Evolutionary conservation across 345 rosid genomes (phyloP).

Genomic region (Excoecaria cochinchinensis): DNA sequence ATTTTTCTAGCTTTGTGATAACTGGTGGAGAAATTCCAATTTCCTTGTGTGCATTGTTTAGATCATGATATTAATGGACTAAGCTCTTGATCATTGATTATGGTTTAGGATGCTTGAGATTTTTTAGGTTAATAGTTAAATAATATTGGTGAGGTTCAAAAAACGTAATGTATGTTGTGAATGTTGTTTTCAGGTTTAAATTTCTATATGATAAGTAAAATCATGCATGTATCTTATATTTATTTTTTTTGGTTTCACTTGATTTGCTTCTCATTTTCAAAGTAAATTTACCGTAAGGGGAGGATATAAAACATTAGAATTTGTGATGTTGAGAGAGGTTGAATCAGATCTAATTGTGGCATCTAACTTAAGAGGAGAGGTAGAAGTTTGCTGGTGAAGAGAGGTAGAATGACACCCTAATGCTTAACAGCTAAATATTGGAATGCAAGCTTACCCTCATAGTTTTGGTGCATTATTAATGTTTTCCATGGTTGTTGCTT

Average conservation of each 20-base stretch:
- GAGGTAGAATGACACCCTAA: neutral
- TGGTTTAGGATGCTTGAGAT: neutral
- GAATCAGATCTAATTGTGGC: neutral
- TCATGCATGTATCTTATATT: too few relatives aligned
- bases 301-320: neutral
- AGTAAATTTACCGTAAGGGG: neutral
- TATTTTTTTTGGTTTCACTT: neutral
- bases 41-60: neutral
- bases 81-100: neutral
- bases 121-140: neutral
- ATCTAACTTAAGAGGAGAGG: neutral
- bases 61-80: neutral
- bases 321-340: neutral
- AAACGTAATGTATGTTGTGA: constrained; percentile 1
- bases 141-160: neutral
- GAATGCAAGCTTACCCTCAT: neutral
- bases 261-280: neutral
- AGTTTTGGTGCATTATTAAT: neutral
- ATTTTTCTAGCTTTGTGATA: neutral
- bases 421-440: neutral
- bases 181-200: neutral
- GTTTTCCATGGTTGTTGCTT: neutral
- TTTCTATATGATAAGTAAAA: neutral
- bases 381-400: neutral
- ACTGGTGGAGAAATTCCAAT: neutral